Evolutionary conservation across 345 rosid species (phyloP).

Genomic region (Raphanus raphanistrum): DNA sequence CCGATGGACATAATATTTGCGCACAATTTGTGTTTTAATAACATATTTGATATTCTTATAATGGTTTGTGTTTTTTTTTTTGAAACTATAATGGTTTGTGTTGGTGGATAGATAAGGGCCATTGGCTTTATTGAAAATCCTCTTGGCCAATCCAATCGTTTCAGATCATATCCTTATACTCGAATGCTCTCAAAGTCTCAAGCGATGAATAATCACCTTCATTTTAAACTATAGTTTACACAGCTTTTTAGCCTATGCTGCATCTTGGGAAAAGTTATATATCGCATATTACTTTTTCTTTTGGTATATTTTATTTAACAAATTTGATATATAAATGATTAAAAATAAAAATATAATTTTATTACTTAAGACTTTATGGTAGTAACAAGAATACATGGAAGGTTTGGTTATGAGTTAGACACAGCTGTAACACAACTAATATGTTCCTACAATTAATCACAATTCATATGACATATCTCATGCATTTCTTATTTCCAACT

Average conservation of each 20-base stretch:
- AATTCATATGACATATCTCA: constrained; percentile 15
- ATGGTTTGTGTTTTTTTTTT: neutral
- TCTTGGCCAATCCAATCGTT: neutral
- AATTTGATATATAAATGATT: neutral
- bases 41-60: neutral
- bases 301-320: neutral
- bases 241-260: neutral
- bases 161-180: neutral
- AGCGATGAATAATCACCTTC: neutral
- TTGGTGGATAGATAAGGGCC: constrained; percentile 6
- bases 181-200: neutral
- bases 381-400: constrained; percentile 18
- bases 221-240: neutral
- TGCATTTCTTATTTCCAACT: neutral
- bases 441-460: constrained; percentile 8
- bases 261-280: neutral
- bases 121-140: neutral
- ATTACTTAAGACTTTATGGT: constrained; percentile 1
- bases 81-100: neutral
- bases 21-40: neutral
- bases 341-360: neutral
- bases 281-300: neutral
- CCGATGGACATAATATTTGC: constrained; percentile 1
- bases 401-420: constrained; percentile 16
- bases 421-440: constrained; percentile 27